Conservation (phyloP, 371 early-diverging fungal genomes). For the Actinomortierella ambigua region DNA sequence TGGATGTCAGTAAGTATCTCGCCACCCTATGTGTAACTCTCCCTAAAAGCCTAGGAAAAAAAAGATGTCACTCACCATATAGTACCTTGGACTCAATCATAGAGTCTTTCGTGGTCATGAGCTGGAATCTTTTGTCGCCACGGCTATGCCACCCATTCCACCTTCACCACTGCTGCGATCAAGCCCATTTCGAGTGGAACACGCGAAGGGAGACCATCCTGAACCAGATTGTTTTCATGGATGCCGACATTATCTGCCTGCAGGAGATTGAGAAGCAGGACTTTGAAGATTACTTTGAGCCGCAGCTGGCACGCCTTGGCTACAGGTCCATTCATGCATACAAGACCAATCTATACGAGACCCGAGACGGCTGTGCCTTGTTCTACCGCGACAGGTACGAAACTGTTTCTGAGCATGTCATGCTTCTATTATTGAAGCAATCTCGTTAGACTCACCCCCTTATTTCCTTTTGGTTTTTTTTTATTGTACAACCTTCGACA, state of each 20-base stretch:
- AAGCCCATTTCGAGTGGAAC: constrained; percentile 39
- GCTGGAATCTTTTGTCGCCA: constrained; percentile 47
- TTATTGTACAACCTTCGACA: constrained; percentile 9
- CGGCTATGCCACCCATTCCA: constrained; percentile 31
- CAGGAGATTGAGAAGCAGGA: constrained; percentile 44
- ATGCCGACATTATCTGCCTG: constrained; percentile 41
- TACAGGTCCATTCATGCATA: constrained; percentile 43
- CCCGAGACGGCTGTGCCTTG: constrained; percentile 48
- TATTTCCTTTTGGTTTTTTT: neutral
- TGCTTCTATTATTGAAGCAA: too few species aligned
- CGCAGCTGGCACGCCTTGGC: constrained; percentile 37
- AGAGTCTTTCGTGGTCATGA: constrained; percentile 47
- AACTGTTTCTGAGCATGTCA: too few species aligned
- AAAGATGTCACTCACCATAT: too few species aligned
- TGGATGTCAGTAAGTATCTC: constrained; percentile 35
- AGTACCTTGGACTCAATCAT: too few species aligned
- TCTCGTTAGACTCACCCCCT: neutral
- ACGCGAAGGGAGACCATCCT: constrained; percentile 40
- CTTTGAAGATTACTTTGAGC: constrained; percentile 38
- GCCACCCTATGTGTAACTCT: too few species aligned
- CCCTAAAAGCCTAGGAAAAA: too few species aligned
- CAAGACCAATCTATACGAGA: constrained; percentile 45
- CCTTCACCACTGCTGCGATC: constrained; percentile 30
- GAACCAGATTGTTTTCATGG: constrained; percentile 38
- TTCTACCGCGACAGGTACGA: constrained; percentile 46